Base-by-base conservation (phyloP, 306 rosid genomes). In the Lotus japonicus region DNA sequence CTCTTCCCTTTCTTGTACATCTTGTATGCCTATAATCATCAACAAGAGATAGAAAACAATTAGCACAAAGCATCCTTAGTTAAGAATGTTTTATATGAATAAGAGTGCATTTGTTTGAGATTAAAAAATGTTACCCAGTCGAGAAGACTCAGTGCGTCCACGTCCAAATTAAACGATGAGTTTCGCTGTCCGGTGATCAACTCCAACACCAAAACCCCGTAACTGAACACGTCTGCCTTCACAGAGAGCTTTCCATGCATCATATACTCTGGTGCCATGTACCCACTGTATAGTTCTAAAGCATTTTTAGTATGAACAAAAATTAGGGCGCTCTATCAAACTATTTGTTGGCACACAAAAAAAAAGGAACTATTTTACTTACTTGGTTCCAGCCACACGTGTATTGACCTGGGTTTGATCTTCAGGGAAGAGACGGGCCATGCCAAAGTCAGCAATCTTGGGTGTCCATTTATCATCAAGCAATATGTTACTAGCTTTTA, bases 371-470 rank as follows among this genome's bases (percentile, higher is more conserved):
- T n/a, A n/a, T n/a, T n/a, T n/a, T n/a, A n/a, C n/a, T 35, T 87
- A 94, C 99, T 94, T 94, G 83, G 99, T 94, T 46, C 99, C 99
- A 10, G 97, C 97, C 14, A 88, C 95, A 6, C 97, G 97, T 38
- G 99, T 94, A 50, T 94, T 87, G 74, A 94, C 95, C 5, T 88
- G 97, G 1, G 84, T 85, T 73, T 94, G 89, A 74, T 94, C 97
- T 78, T 90, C 99, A 0, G 99, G 99, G 76, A 90, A 94, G 80
- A 94, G 97, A 23, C 97, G 99, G 0, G 99, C 99, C 99, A 94
- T 88, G 19, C 99, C 99, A 33, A 94, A 94, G 77, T 94, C 99
- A 13, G 99, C 99, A 75, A 94, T 94, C 81, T 94, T 94, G 18
- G 99, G 92, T 36, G 79, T 36, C 99, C 99, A 94, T 51, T 90